phyloP scores from a whole-genome alignment of 2,329 filamentous ascomycete species.

The Endoconidiophora polonica region DNA sequence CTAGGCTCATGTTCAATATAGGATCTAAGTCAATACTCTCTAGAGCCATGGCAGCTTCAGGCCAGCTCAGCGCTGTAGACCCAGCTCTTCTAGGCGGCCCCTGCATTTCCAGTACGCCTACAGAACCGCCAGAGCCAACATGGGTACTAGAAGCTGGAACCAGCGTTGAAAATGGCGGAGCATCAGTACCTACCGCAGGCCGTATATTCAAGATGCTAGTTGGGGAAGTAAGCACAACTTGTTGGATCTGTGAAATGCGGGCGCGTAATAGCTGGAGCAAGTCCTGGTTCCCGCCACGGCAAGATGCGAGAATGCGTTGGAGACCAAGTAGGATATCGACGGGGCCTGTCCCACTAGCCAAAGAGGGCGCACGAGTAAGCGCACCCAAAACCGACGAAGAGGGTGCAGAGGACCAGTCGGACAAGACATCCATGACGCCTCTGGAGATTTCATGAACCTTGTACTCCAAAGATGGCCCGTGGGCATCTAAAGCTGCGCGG shows the following conservation, averaged over 20 bases:
- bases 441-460: conserved; percentile 32
- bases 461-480: conserved; percentile 31
- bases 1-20: conserved; percentile 1
- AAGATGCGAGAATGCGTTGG: conserved; percentile 25
- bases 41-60: neutral
- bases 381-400: neutral
- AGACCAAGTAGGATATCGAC: conserved; percentile 23
- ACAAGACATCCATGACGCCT: conserved; percentile 26
- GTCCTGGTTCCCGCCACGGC: conserved; percentile 26
- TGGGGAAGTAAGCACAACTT: neutral
- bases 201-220: neutral
- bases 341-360: conserved; percentile 15
- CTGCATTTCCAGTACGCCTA: neutral
- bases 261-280: conserved; percentile 22
- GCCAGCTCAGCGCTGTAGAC: neutral
- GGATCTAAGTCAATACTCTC: conserved; percentile 1
- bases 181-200: too few species aligned
- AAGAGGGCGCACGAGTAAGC: neutral
- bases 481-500: conserved; percentile 29
- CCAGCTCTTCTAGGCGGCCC: neutral
- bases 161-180: too few species aligned
- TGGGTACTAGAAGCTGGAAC: neutral
- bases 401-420: conserved; percentile 9
- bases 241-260: conserved; percentile 16
- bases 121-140: neutral